Conservation (phyloP, 2,329 filamentous ascomycete species). For the Beauveria australis region DNA sequence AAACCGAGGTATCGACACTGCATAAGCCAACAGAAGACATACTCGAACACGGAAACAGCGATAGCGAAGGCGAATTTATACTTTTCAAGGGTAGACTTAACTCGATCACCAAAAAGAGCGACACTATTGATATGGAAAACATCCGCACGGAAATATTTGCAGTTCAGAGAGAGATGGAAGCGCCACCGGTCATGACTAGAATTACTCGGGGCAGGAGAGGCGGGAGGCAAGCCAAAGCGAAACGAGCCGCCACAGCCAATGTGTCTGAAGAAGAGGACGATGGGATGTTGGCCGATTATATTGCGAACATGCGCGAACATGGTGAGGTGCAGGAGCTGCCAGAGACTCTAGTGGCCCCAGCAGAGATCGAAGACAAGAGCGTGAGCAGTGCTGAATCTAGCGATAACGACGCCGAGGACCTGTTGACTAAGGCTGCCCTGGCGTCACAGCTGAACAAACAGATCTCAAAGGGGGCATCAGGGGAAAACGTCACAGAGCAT, state of each 20-base stretch:
- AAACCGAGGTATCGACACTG: background rate
- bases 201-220: conserved; percentile 15
- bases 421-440: background rate
- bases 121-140: conserved; percentile 17
- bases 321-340: conserved; percentile 48
- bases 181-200: background rate
- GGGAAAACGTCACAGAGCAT: conserved; percentile 25
- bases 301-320: conserved; percentile 53
- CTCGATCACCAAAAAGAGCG: background rate
- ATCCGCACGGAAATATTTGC: conserved; percentile 26
- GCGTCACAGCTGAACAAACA: conserved; percentile 16
- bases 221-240: conserved; percentile 13
- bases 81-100: conserved; percentile 47
- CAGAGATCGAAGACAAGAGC: background rate
- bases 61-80: conserved; percentile 63
- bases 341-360: no score
- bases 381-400: background rate
- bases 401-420: background rate
- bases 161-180: conserved; percentile 17
- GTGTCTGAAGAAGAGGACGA: conserved; percentile 37
- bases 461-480: conserved; percentile 29
- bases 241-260: background rate
- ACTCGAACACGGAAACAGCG: conserved; percentile 24
- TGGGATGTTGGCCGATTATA: conserved; percentile 59
- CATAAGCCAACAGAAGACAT: background rate